phyloP scores from a whole-genome alignment of 495 filamentous ascomycete species.

The Aspergillus coremiiformis region DNA sequence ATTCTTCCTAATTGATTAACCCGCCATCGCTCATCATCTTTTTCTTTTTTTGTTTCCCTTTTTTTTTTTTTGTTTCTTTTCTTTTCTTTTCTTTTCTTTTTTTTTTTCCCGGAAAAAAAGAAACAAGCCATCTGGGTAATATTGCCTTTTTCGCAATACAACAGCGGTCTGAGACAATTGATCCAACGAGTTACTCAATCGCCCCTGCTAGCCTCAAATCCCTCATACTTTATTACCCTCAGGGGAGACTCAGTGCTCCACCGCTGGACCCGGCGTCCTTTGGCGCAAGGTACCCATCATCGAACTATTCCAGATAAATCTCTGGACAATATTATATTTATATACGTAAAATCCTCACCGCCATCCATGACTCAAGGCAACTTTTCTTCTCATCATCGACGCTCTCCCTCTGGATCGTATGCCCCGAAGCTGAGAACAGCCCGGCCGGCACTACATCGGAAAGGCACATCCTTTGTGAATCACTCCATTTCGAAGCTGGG shows the following conservation, averaged over 20 bases:
- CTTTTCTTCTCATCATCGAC: slow-evolving; percentile 27
- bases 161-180: slow-evolving; percentile 17
- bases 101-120: background rate
- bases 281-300: slow-evolving; percentile 31
- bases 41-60: no score
- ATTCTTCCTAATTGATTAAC: slow-evolving; percentile 7
- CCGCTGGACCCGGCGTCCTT: slow-evolving; percentile 10
- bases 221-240: slow-evolving; percentile 24
- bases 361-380: slow-evolving; percentile 39
- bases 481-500: slow-evolving; percentile 36
- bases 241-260: slow-evolving; percentile 29
- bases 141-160: slow-evolving; percentile 6
- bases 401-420: slow-evolving; percentile 31
- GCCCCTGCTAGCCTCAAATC: slow-evolving; percentile 20
- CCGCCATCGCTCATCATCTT: slow-evolving; percentile 7
- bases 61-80: no score
- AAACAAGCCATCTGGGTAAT: background rate
- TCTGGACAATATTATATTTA: slow-evolving; percentile 13
- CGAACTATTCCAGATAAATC: slow-evolving; percentile 25
- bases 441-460: slow-evolving; percentile 31
- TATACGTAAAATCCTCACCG: slow-evolving; percentile 31
- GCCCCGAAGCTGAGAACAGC: slow-evolving; percentile 25
- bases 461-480: slow-evolving; percentile 28
- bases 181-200: slow-evolving; percentile 7
- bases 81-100: no score